phyloP scores from a whole-genome alignment of 1,284 basidiomycete species.

The Limonomyces culmigenus region DNA sequence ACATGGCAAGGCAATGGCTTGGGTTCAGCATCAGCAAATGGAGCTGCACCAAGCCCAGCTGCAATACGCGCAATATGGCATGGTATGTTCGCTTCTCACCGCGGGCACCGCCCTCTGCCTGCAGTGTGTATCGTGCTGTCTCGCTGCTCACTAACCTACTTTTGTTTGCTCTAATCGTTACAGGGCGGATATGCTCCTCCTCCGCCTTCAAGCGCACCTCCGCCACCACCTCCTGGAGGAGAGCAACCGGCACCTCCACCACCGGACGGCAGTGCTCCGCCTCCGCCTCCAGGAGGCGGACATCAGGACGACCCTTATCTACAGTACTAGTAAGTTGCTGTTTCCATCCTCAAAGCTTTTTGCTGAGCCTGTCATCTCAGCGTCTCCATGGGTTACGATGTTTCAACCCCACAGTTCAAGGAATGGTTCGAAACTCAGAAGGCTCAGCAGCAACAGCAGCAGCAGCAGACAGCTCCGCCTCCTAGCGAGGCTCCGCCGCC shows the following conservation, averaged over 20 bases:
- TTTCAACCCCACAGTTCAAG: slow-evolving; percentile 67
- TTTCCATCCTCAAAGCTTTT: not conserved
- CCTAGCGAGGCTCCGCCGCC: not conserved
- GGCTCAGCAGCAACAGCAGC: not conserved
- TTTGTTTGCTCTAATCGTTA: slow-evolving; percentile 8
- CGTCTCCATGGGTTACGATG: slow-evolving; percentile 82
- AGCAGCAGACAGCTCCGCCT: not conserved
- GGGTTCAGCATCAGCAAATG: slow-evolving; percentile 58
- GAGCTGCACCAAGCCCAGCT: slow-evolving; percentile 67
- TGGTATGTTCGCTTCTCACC: slow-evolving; percentile 25
- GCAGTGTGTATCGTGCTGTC: slow-evolving; percentile 8
- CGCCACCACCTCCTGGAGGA: slow-evolving; percentile 44
- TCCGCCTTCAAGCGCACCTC: slow-evolving; percentile 36
- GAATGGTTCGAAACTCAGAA: slow-evolving; percentile 43
- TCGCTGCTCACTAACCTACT: slow-evolving; percentile 3
- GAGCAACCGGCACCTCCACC: slow-evolving; percentile 40
- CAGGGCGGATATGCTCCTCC: slow-evolving; percentile 39
- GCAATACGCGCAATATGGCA: slow-evolving; percentile 51
- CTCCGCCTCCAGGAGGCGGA: slow-evolving; percentile 19
- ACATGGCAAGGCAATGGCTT: slow-evolving; percentile 61
- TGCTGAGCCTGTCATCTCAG: too few relatives aligned
- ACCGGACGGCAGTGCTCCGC: slow-evolving; percentile 27
- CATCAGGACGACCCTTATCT: slow-evolving; percentile 51
- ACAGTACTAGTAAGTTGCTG: slow-evolving; percentile 42
- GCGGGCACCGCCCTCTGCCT: slow-evolving; percentile 5